Evolutionary conservation across 352 stramenopile species (phyloP).

Genomic region (Globisporangium recalcitrans): DNA sequence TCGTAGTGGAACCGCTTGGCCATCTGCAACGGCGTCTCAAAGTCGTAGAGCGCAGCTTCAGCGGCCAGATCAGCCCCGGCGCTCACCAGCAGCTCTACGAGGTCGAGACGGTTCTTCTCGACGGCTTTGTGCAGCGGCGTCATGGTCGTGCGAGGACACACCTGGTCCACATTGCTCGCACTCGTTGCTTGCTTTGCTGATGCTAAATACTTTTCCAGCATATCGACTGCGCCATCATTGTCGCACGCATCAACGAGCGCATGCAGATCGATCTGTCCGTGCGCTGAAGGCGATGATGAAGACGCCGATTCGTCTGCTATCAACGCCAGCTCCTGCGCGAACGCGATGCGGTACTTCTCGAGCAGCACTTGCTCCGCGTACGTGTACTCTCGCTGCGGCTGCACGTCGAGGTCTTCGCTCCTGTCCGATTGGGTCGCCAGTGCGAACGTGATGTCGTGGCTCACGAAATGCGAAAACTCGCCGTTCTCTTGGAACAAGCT

Average conservation of each 20-base stretch:
- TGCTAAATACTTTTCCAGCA: conserved; percentile 8
- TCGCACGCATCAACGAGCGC: conserved; percentile 32
- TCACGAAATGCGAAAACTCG: conserved; percentile 47
- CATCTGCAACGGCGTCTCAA: conserved; percentile 59
- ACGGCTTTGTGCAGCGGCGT: conserved; percentile 64
- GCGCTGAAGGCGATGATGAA: not conserved
- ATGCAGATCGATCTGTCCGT: conserved; percentile 29
- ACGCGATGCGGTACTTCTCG: conserved; percentile 46
- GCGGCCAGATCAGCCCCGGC: conserved; percentile 36
- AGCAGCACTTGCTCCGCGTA: conserved; percentile 56
- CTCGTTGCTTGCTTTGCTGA: not conserved
- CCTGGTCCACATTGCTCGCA: conserved; percentile 25
- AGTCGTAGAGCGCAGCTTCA: conserved; percentile 47
- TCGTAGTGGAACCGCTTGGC: conserved; percentile 46
- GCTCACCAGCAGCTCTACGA: conserved; percentile 40
- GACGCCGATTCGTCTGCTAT: conserved; percentile 5
- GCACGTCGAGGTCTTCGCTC: conserved; percentile 34
- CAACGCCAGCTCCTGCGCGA: conserved; percentile 32
- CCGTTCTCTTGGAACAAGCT: conserved; percentile 40
- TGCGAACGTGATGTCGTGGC: conserved; percentile 54
- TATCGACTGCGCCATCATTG: conserved; percentile 13
- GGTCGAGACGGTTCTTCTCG: conserved; percentile 45
- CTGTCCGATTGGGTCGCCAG: conserved; percentile 40
- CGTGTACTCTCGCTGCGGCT: conserved; percentile 30
- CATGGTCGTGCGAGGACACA: conserved; percentile 54